A percentile compares a stretch with the other conserved stretches of the same genome.
These are phyloP conservation scores for Phytophthora aleatoria DNA, from an alignment of 352 stramenopile species.

Conservation along the genomic window DNA sequence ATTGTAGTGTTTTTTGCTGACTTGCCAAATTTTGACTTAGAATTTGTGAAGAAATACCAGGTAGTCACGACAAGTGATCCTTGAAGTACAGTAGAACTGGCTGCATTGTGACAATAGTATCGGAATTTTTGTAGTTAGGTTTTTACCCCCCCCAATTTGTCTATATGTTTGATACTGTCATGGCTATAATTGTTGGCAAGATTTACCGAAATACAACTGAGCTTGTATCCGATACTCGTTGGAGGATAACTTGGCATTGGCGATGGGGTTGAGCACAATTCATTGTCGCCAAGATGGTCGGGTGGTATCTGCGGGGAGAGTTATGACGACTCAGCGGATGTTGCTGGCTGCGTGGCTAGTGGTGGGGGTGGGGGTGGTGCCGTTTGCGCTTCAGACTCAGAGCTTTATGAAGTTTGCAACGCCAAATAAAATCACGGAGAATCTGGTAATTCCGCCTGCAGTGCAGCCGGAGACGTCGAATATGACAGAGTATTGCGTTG, in stretches of 20 bases:
- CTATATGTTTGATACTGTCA: too few relatives aligned
- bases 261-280: background rate
- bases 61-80: too few relatives aligned
- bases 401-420: background rate
- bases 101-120: too few relatives aligned
- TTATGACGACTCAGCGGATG: background rate
- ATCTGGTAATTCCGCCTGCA: background rate
- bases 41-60: too few relatives aligned
- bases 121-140: too few relatives aligned
- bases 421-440: background rate
- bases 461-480: background rate
- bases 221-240: too few relatives aligned
- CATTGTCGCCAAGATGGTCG: background rate
- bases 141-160: too few relatives aligned
- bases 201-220: too few relatives aligned
- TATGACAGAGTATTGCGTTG: background rate
- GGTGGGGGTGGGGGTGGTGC: background rate
- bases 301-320: background rate
- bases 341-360: background rate
- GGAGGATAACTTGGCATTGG: background rate
- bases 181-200: too few relatives aligned
- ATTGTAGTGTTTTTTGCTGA: background rate
- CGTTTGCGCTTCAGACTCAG: background rate
- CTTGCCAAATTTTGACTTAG: too few relatives aligned
- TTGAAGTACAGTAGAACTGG: too few relatives aligned